phyloP scores from a whole-genome alignment of 192 early-diverging fungal genomes.

The Entomortierella chlamydospora region DNA sequence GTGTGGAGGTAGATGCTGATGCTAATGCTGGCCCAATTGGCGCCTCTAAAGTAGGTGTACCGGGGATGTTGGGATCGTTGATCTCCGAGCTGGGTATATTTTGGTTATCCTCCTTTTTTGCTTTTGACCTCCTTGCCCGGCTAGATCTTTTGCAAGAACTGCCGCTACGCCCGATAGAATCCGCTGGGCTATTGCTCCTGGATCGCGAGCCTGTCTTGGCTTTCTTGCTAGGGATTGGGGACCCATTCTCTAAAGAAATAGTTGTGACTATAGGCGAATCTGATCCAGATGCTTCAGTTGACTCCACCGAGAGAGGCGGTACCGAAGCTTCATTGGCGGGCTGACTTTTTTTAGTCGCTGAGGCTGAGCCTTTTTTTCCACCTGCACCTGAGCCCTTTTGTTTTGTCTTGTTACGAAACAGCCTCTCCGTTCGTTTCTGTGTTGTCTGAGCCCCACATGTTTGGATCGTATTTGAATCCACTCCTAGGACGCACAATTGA shows the following conservation, averaged over 20 bases:
- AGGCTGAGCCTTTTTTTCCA: not conserved
- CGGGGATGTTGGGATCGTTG: not conserved
- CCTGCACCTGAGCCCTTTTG: slow-evolving; percentile 10
- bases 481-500: slow-evolving; percentile 71
- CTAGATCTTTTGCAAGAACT: slow-evolving; percentile 12
- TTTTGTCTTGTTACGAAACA: slow-evolving; percentile 48
- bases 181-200: slow-evolving; percentile 25
- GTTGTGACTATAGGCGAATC: not conserved
- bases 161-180: slow-evolving; percentile 1
- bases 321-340: not conserved
- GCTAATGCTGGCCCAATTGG: not conserved
- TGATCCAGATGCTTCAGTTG: not conserved
- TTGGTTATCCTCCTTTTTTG: slow-evolving; percentile 17
- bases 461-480: slow-evolving; percentile 76
- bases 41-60: not conserved
- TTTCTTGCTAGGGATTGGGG: slow-evolving; percentile 6
- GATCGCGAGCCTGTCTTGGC: slow-evolving; percentile 8
- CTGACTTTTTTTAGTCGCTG: slow-evolving; percentile 9
- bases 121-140: slow-evolving; percentile 9
- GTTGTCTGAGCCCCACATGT: slow-evolving; percentile 79
- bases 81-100: slow-evolving; percentile 28
- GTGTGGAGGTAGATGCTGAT: not conserved
- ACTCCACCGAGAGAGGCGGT: not conserved
- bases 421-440: slow-evolving; percentile 62
- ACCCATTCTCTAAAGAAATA: not conserved